Evolutionary conservation across 2,329 filamentous ascomycete genomes (phyloP).

Genomic region (Fusarium aywerte): DNA sequence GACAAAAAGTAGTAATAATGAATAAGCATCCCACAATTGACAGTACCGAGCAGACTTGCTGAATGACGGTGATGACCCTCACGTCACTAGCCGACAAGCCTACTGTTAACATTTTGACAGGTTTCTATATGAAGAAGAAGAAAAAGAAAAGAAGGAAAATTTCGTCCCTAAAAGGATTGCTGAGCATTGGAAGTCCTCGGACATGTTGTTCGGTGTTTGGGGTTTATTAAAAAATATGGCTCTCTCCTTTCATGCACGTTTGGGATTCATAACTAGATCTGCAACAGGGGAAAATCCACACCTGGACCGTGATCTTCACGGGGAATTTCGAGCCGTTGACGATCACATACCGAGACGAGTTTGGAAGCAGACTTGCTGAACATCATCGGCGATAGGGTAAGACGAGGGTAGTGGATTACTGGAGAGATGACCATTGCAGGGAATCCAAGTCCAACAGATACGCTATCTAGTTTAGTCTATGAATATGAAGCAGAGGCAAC

Average conservation of each 20-base stretch:
- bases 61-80: conserved; percentile 12
- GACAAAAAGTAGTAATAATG: conserved; percentile 1
- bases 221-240: not conserved
- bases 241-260: not conserved
- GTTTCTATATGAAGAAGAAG: rapidly evolving
- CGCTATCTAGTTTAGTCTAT: not conserved
- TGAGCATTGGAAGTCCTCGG: rapidly evolving
- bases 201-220: rapidly evolving
- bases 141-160: no score
- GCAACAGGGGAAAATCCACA: not conserved
- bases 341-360: not conserved
- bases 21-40: conserved; percentile 11
- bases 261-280: not conserved
- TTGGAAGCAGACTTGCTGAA: not conserved
- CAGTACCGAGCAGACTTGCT: conserved; percentile 9
- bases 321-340: not conserved
- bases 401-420: not conserved
- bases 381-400: not conserved
- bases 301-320: not conserved
- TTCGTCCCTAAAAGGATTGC: not conserved
- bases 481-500: not conserved
- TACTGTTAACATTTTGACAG: rapidly evolving
- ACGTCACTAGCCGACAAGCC: not conserved
- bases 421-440: not conserved
- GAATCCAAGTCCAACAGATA: not conserved